phyloP scores from a whole-genome alignment of 495 filamentous ascomycete species.

The Achaetomiella virescens region DNA sequence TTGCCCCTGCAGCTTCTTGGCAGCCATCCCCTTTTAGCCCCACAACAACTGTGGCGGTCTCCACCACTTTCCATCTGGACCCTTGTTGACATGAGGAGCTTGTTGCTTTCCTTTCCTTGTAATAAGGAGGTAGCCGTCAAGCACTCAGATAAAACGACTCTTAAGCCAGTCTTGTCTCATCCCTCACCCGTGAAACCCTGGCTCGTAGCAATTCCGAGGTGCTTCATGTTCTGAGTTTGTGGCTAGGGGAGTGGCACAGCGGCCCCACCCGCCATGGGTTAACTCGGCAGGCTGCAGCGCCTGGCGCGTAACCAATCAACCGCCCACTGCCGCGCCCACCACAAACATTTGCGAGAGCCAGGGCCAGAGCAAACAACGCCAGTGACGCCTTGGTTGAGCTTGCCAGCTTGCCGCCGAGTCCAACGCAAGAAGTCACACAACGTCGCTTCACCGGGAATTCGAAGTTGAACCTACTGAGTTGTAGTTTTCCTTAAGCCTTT shows the following conservation, averaged over 20 bases:
- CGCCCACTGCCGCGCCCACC: slow-evolving; percentile 20
- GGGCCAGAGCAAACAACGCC: slow-evolving; percentile 14
- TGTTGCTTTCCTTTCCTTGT: no score
- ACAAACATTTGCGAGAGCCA: slow-evolving; percentile 16
- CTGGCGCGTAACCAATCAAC: slow-evolving; percentile 26
- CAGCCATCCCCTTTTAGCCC: no score
- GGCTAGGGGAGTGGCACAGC: slow-evolving; percentile 14
- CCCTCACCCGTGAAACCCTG: no score
- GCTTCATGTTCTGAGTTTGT: background rate
- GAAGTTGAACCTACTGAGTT: background rate
- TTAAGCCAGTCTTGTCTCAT: no score
- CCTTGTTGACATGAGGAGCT: no score
- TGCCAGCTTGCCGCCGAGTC: slow-evolving; percentile 14
- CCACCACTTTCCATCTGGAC: no score
- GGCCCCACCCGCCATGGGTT: slow-evolving; percentile 12
- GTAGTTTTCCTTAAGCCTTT: slow-evolving; percentile 6
- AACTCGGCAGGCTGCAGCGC: slow-evolving; percentile 25
- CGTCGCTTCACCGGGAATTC: background rate
- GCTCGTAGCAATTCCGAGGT: no score
- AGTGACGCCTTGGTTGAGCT: slow-evolving; percentile 11
- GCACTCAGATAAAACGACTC: no score
- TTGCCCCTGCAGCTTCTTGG: no score
- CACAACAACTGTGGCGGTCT: no score
- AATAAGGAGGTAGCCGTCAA: no score
- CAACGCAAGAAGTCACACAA: background rate